phyloP scores from a whole-genome alignment of 331 rosid species.

The Ulmus americana region DNA sequence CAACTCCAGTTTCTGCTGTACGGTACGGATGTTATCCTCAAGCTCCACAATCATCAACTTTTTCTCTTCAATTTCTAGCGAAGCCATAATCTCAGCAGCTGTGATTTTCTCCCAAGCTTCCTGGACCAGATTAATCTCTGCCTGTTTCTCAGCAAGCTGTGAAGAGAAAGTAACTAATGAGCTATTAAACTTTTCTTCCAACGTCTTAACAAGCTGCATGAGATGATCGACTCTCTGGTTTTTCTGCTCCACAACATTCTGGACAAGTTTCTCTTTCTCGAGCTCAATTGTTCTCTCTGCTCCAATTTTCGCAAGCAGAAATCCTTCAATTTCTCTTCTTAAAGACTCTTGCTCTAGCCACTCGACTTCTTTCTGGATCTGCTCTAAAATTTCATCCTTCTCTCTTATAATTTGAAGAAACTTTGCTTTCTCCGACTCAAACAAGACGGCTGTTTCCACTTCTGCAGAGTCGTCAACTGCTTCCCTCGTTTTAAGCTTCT shows the following conservation, averaged over 20 bases:
- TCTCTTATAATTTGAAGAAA: conserved; percentile 31
- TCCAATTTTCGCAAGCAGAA: conserved; percentile 33
- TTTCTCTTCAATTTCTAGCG: conserved; percentile 58
- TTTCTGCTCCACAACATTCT: conserved; percentile 31
- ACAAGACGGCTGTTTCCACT: conserved; percentile 20
- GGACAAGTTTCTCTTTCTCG: conserved; percentile 34
- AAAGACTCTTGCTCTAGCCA: conserved; percentile 46
- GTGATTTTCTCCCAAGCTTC: conserved; percentile 54
- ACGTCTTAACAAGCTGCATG: conserved; percentile 36
- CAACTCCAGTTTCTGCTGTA: conserved; percentile 46
- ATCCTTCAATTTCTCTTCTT: conserved; percentile 47
- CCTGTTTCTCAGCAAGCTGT: conserved; percentile 49
- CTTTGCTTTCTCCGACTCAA: conserved; percentile 27
- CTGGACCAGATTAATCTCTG: conserved; percentile 44
- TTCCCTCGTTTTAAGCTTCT: conserved; percentile 33
- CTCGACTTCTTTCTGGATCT: conserved; percentile 44
- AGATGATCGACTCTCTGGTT: conserved; percentile 33
- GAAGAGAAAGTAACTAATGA: conserved; percentile 43
- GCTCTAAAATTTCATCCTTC: conserved; percentile 47
- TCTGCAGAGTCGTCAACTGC: conserved; percentile 24
- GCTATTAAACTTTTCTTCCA: conserved; percentile 43
- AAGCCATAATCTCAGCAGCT: conserved; percentile 51
- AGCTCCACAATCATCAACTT: conserved; percentile 56
- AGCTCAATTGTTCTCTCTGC: conserved; percentile 29
- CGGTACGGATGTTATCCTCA: conserved; percentile 41